Evolutionary conservation across 768 basidiomycete genomes (phyloP), one percentile per base, ranked within the genome.

Genomic region (Pleurotus platypus): DNA sequence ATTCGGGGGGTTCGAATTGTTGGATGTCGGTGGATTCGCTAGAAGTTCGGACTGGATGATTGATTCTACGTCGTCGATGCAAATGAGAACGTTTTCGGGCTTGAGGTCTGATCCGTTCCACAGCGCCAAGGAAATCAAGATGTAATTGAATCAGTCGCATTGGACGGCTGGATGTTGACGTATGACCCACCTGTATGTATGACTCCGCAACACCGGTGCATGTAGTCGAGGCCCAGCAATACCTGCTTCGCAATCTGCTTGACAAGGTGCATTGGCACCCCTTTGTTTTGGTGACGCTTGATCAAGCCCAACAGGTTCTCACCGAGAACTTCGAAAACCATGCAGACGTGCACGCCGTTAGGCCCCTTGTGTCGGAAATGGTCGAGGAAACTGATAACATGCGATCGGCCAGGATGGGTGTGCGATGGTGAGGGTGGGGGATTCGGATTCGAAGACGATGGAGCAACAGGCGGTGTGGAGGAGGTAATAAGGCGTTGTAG

Each of bases 321-420:
- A 59, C 96, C 97, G 7, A 99, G 83, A 22, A 98, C 97, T 71
- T 99, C 97, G 66, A 98, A 98, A 12, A 97, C 94, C 97, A 99
- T 98, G 80, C 97, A 98, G 63, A 99, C 91, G 72, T 99, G 97
- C 13, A 84, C 88, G 38, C 97, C 97, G 69, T 99, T 97, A 8
- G 94, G 94, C 1, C 97, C 97, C 60, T 90, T 90, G 74, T 98
- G 97, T 24, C 88, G 83, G 72, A 99, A 99, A 70, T 98, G 94
- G 75, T 99, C 96, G 47, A 98, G 89, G 70, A 98, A 93, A 12
- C 90, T 92, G 70, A 99, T 95, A 71, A 98, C 96, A 69, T 99
- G 97, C 16, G 89, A 87, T 60, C 92, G 78, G 2, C 95, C 96
- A 0, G 94, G 84, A 70, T 98, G 94, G 0, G 87, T 84, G 49